These are phyloP conservation scores for Pseudozyma tsukubaensis DNA, from an alignment of 1,284 basidiomycete species.

Conservation along the genomic window DNA sequence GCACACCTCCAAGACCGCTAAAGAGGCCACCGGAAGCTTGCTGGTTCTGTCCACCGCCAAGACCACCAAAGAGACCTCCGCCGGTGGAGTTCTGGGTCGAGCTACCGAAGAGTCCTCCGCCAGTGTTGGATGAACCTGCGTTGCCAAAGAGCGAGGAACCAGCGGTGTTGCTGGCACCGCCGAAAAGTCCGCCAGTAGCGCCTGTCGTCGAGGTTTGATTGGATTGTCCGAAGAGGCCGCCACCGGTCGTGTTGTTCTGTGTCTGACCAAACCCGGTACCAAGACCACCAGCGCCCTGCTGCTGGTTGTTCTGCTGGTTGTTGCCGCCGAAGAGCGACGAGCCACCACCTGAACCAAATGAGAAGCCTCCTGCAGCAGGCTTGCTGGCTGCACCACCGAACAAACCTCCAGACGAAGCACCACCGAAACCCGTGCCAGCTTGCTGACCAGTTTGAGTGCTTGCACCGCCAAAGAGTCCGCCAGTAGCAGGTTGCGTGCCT, in stretches of 20 bases:
- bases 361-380: conserved; percentile 51
- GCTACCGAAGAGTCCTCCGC: conserved; percentile 72
- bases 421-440: conserved; percentile 47
- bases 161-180: conserved; percentile 47
- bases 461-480: conserved; percentile 67
- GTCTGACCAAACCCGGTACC: conserved; percentile 45
- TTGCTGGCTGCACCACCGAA: conserved; percentile 67
- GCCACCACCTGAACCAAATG: conserved; percentile 61
- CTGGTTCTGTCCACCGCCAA: conserved; percentile 45
- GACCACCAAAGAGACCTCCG: conserved; percentile 57
- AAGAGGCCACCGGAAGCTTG: conserved; percentile 39
- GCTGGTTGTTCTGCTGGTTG: conserved; percentile 42
- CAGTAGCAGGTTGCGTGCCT: conserved; percentile 58
- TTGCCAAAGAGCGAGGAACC: conserved; percentile 59
- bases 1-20: conserved; percentile 46
- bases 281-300: conserved; percentile 37
- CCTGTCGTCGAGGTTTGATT: conserved; percentile 51
- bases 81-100: conserved; percentile 58
- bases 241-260: conserved; percentile 34
- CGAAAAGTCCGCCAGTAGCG: conserved; percentile 53
- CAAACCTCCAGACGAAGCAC: conserved; percentile 55
- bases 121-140: conserved; percentile 64
- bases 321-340: conserved; percentile 58
- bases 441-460: conserved; percentile 62
- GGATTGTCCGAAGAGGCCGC: conserved; percentile 63